Percentiles rank a stretch among this genome's conserved stretches.
These are phyloP conservation scores for Monosporascus sp. DNA, from an alignment of 2,329 filamentous ascomycete genomes.

Conservation along the genomic window DNA sequence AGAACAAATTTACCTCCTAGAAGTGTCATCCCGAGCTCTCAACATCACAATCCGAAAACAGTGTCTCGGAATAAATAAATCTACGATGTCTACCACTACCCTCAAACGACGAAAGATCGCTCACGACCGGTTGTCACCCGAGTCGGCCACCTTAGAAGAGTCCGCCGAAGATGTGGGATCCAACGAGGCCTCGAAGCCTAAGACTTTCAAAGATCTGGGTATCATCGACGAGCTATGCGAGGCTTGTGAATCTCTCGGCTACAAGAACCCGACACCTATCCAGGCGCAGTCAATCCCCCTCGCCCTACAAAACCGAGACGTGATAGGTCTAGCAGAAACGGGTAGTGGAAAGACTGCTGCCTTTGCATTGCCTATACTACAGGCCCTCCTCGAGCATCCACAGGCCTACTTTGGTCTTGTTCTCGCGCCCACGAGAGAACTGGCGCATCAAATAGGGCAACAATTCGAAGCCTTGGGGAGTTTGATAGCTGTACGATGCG, in stretches of 20 bases:
- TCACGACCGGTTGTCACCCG: slow-evolving; percentile 12
- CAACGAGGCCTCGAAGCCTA: slow-evolving; percentile 21
- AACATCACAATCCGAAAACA: too few species aligned
- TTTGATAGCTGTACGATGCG: slow-evolving; percentile 79
- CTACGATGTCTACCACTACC: slow-evolving; percentile 29
- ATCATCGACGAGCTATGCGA: slow-evolving; percentile 85
- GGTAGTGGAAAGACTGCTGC: slow-evolving; percentile 95
- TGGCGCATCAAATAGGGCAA: slow-evolving; percentile 86
- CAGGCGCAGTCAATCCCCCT: slow-evolving; percentile 78
- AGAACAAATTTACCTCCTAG: too few species aligned
- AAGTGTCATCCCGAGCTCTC: too few species aligned
- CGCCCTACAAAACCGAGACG: slow-evolving; percentile 73
- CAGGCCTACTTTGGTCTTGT: slow-evolving; percentile 83
- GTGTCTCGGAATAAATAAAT: slow-evolving; percentile 3
- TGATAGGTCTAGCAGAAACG: slow-evolving; percentile 92
- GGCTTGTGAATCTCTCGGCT: slow-evolving; percentile 76
- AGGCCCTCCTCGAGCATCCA: slow-evolving; percentile 82
- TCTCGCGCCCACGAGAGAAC: slow-evolving; percentile 85
- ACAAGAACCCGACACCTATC: slow-evolving; percentile 82
- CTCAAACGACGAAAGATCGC: slow-evolving; percentile 37
- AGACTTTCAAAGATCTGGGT: slow-evolving; percentile 68
- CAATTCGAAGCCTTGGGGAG: slow-evolving; percentile 83
- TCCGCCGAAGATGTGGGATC: slow-evolving; percentile 13
- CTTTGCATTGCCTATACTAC: slow-evolving; percentile 88
- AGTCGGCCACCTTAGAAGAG: slow-evolving; percentile 17